A percentile compares a stretch with the other conserved stretches of the same genome.
Evolutionary conservation across 2,329 filamentous ascomycete species (phyloP).

Genomic region (Cryphonectria nitschkei): DNA sequence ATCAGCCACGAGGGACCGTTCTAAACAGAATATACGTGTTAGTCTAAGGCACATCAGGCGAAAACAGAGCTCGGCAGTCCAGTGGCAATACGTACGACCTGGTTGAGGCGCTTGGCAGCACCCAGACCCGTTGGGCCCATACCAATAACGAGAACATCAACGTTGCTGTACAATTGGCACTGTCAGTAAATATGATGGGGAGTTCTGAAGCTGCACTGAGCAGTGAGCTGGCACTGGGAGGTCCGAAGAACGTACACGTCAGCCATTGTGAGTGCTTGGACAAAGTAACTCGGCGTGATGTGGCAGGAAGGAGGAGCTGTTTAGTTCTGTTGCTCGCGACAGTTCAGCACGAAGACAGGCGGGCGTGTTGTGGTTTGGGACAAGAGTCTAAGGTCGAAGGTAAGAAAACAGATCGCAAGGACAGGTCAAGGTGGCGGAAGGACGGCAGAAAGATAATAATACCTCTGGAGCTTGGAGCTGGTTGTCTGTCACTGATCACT

Average conservation of each 20-base stretch:
- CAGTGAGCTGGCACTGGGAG: constrained; percentile 10
- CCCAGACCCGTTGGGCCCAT: constrained; percentile 96
- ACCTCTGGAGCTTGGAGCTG: constrained; percentile 17
- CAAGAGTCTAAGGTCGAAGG: constrained; percentile 12
- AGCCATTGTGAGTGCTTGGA: constrained; percentile 34
- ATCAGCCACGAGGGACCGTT: constrained; percentile 95
- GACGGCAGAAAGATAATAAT: constrained; percentile 17
- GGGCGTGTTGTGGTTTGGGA: constrained; percentile 5
- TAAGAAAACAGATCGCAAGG: constrained; percentile 20
- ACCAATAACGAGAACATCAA: constrained; percentile 97
- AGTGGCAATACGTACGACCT: constrained; percentile 71
- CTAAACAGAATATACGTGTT: constrained; percentile 50
- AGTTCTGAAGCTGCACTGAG: not conserved
- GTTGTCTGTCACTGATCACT: constrained; percentile 24
- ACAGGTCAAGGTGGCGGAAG: constrained; percentile 6
- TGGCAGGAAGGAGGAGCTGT: constrained; percentile 16
- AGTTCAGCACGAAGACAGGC: constrained; percentile 19
- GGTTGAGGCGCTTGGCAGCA: constrained; percentile 96
- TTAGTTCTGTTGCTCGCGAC: constrained; percentile 22
- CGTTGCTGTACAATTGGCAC: constrained; percentile 61
- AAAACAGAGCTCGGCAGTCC: constrained; percentile 23
- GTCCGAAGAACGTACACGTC: constrained; percentile 33
- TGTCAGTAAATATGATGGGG: not conserved
- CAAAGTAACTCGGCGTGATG: constrained; percentile 17
- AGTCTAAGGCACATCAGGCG: constrained; percentile 33